phyloP scores from a whole-genome alignment of 305 asterid genomes.

The Plantago lanceolata region DNA sequence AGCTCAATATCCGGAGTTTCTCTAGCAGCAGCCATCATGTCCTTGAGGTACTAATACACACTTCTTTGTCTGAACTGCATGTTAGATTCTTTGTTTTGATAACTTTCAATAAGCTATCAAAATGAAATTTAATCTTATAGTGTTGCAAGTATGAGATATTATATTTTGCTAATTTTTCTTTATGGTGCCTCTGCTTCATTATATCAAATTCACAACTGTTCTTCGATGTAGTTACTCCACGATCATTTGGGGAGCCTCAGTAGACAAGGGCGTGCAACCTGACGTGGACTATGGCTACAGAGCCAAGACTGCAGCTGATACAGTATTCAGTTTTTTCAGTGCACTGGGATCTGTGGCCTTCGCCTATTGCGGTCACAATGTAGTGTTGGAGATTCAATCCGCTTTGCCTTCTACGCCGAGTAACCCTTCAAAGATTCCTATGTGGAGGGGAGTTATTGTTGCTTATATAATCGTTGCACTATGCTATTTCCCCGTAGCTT shows the following conservation, averaged over 20 bases:
- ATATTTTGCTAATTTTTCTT: no score
- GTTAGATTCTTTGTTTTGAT: no score
- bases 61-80: not conserved
- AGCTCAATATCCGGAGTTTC: not conserved
- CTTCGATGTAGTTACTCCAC: constrained; percentile 11
- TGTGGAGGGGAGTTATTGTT: constrained; percentile 17
- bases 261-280: constrained; percentile 14
- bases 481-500: constrained; percentile 18
- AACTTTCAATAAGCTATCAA: no score
- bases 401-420: constrained; percentile 15
- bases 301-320: not conserved
- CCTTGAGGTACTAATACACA: not conserved
- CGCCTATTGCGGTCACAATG: constrained; percentile 2
- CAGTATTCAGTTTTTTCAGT: constrained; percentile 8
- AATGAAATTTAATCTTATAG: no score
- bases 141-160: no score
- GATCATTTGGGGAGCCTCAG: constrained; percentile 14
- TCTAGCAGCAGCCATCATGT: constrained; percentile 14
- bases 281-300: constrained; percentile 4
- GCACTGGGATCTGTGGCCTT: constrained; percentile 11
- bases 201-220: no score
- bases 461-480: constrained; percentile 13
- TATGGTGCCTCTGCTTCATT: no score
- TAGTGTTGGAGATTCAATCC: constrained; percentile 6
- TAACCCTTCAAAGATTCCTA: constrained; percentile 12